phyloP scores from a whole-genome alignment of 1,284 basidiomycete species.

The Pulveroboletus sp. region DNA sequence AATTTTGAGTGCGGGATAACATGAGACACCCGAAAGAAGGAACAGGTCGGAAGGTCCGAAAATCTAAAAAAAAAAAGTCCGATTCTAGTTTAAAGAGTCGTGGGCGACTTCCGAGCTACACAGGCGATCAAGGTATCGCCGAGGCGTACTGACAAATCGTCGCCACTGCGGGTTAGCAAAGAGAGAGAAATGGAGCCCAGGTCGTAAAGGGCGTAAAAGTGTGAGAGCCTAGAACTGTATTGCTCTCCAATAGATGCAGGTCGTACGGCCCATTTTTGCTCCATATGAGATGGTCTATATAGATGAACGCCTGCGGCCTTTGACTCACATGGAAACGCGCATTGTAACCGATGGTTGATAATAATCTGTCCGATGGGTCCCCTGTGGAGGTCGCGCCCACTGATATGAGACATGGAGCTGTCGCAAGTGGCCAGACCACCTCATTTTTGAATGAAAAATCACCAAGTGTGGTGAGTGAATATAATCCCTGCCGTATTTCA shows the following conservation, averaged over 20 bases:
- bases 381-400: slow-evolving; percentile 6
- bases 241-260: background rate
- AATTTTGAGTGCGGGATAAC: slow-evolving; percentile 6
- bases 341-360: slow-evolving; percentile 5
- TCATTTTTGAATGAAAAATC: slow-evolving; percentile 30
- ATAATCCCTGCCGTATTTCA: slow-evolving; percentile 13
- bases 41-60: background rate
- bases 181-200: background rate
- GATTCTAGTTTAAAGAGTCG: slow-evolving; percentile 7
- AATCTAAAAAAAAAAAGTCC: slow-evolving; percentile 4
- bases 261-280: slow-evolving; percentile 10
- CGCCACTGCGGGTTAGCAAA: background rate
- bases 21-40: slow-evolving; percentile 4
- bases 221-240: background rate
- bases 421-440: slow-evolving; percentile 10
- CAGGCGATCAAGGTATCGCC: slow-evolving; percentile 17
- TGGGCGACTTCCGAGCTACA: background rate
- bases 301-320: background rate
- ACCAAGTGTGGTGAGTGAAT: slow-evolving; percentile 19
- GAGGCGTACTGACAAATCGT: slow-evolving; percentile 10
- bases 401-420: slow-evolving; percentile 19
- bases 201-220: background rate
- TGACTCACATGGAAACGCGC: slow-evolving; percentile 13
- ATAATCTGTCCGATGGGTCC: slow-evolving; percentile 8
- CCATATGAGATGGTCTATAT: slow-evolving; percentile 4